A percentile compares a stretch with the other conserved stretches of the same genome.
Conservation (phyloP, 2,329 filamentous ascomycete genomes). For the Tolypocladium tropicale region DNA sequence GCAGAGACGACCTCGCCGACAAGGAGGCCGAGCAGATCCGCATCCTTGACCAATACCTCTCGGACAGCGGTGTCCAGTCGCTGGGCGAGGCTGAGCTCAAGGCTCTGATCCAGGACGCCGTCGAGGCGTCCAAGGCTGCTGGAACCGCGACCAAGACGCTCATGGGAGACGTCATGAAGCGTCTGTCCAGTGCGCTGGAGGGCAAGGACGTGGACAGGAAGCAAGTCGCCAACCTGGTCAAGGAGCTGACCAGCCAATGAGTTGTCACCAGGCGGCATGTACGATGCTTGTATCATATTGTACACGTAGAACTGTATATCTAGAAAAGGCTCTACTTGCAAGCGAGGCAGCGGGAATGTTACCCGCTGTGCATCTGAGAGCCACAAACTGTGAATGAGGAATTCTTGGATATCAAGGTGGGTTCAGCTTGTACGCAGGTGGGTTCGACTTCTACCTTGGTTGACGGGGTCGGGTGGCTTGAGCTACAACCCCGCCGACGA, state of each 20-base stretch:
- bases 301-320: background rate
- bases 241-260: slow-evolving; percentile 27
- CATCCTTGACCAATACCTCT: slow-evolving; percentile 56
- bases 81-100: slow-evolving; percentile 49
- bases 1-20: slow-evolving; percentile 56
- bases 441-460: too few relatives aligned
- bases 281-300: background rate
- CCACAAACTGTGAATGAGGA: too few relatives aligned
- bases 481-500: background rate
- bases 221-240: slow-evolving; percentile 50
- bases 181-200: slow-evolving; percentile 42
- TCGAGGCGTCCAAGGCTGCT: slow-evolving; percentile 39
- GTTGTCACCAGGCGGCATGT: background rate
- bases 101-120: slow-evolving; percentile 36
- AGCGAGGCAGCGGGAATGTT: too few relatives aligned
- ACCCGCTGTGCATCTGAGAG: too few relatives aligned
- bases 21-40: slow-evolving; percentile 58
- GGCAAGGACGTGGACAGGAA: slow-evolving; percentile 56
- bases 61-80: slow-evolving; percentile 46
- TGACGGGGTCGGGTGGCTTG: background rate
- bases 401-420: too few relatives aligned
- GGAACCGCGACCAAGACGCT: slow-evolving; percentile 33
- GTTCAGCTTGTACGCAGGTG: too few relatives aligned
- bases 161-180: slow-evolving; percentile 55
- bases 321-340: too few relatives aligned